These are phyloP conservation scores for Tephrocybe sp. DNA, from an alignment of 768 basidiomycete species.

Conservation along the genomic window DNA sequence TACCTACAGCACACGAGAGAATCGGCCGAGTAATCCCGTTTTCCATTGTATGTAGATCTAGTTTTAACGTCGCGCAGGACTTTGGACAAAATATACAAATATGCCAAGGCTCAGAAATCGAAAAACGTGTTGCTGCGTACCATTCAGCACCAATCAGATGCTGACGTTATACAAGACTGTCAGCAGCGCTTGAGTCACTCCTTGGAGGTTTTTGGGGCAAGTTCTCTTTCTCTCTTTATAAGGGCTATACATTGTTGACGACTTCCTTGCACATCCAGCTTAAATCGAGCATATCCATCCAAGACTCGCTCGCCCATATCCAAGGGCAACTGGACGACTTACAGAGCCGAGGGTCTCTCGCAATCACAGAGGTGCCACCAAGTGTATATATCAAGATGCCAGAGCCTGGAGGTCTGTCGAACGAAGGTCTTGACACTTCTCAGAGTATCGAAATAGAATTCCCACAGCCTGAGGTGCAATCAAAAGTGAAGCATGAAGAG, in stretches of 20 bases:
- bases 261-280: not conserved
- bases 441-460: too few species aligned
- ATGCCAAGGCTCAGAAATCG: not conserved
- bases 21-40: not conserved
- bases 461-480: too few species aligned
- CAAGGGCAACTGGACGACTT: not conserved
- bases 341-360: too few species aligned
- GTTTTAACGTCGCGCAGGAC: not conserved
- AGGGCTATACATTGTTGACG: not conserved
- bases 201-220: conserved; percentile 8
- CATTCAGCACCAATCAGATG: conserved; percentile 7
- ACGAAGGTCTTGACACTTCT: too few species aligned
- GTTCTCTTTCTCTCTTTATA: not conserved
- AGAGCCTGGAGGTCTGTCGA: too few species aligned
- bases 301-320: conserved; percentile 2
- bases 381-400: too few species aligned
- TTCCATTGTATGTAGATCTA: not conserved
- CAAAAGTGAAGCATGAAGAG: too few species aligned
- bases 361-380: too few species aligned
- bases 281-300: too few species aligned
- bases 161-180: conserved; percentile 8
- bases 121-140: not conserved
- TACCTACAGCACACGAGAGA: not conserved
- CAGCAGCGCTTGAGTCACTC: conserved; percentile 8
- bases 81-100: conserved; percentile 3